Evolutionary conservation across 78 protist genomes (phyloP).

Genomic region (Chrysochromulina parva): DNA sequence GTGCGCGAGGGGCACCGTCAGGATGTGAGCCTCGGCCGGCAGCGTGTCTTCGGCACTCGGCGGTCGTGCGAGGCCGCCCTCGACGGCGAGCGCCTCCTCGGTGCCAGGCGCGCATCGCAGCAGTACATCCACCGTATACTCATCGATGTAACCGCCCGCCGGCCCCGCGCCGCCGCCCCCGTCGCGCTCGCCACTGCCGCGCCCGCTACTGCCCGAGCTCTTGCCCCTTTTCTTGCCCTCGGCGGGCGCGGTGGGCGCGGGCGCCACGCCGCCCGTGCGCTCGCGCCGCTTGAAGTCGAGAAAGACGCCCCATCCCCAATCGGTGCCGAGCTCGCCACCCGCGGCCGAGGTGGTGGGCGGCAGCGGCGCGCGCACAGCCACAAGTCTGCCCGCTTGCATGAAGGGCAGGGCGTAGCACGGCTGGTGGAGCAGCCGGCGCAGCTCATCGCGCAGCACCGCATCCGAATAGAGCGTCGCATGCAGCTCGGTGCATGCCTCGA

Average conservation of each 20-base stretch:
- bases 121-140: conserved; percentile 51
- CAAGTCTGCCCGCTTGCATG: conserved; percentile 17
- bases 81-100: conserved; percentile 21
- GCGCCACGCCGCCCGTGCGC: background rate
- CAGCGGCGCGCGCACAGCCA: too few species aligned
- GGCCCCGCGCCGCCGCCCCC: too few species aligned
- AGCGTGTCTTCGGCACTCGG: background rate
- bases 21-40: background rate
- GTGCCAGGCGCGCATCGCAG: background rate
- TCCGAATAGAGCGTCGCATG: background rate
- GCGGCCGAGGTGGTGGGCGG: too few species aligned
- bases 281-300: conserved; percentile 21
- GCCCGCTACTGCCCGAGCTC: too few species aligned
- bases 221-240: too few species aligned
- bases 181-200: too few species aligned
- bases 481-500: background rate
- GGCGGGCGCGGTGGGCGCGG: too few species aligned
- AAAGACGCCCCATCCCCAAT: conserved; percentile 87
- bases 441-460: conserved; percentile 38
- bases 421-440: conserved; percentile 50
- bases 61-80: background rate
- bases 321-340: background rate
- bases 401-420: conserved; percentile 47
- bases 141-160: too few species aligned
- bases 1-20: background rate